Percentiles rank a stretch among this genome's conserved stretches.
Evolutionary conservation across 495 filamentous ascomycete species (phyloP).

Genomic region (Platismatia glauca): DNA sequence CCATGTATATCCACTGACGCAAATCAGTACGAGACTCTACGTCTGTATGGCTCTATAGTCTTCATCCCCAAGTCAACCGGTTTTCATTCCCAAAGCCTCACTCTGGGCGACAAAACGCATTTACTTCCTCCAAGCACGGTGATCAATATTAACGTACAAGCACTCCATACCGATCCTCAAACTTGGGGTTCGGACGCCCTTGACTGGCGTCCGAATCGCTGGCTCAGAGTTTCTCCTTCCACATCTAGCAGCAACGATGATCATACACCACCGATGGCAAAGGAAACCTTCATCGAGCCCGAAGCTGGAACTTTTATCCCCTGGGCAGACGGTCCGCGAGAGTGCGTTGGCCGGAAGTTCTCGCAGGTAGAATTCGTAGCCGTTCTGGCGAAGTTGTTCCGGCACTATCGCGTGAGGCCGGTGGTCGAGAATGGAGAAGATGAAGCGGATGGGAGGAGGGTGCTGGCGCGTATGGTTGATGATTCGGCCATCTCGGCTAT

Average conservation of each 20-base stretch:
- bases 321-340: constrained; percentile 63
- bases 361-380: constrained; percentile 69
- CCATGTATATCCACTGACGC: background rate
- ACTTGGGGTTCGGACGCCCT: constrained; percentile 41
- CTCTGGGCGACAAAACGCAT: constrained; percentile 26
- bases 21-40: constrained; percentile 41
- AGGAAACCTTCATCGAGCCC: constrained; percentile 40
- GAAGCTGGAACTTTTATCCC: constrained; percentile 58
- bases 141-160: constrained; percentile 22
- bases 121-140: constrained; percentile 21
- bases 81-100: constrained; percentile 19
- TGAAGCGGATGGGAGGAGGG: constrained; percentile 11
- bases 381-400: constrained; percentile 55
- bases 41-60: constrained; percentile 39
- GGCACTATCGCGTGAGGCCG: constrained; percentile 56
- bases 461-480: constrained; percentile 15
- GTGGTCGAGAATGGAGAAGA: constrained; percentile 49
- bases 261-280: constrained; percentile 28
- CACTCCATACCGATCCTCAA: constrained; percentile 33
- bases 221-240: constrained; percentile 24
- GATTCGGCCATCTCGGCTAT: constrained; percentile 15
- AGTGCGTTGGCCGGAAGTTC: constrained; percentile 64
- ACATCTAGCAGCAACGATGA: background rate
- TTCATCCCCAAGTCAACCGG: constrained; percentile 36
- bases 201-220: constrained; percentile 42